Base-by-base conservation (phyloP, 1,284 basidiomycete genomes). In the Leccinum subrobustum region DNA sequence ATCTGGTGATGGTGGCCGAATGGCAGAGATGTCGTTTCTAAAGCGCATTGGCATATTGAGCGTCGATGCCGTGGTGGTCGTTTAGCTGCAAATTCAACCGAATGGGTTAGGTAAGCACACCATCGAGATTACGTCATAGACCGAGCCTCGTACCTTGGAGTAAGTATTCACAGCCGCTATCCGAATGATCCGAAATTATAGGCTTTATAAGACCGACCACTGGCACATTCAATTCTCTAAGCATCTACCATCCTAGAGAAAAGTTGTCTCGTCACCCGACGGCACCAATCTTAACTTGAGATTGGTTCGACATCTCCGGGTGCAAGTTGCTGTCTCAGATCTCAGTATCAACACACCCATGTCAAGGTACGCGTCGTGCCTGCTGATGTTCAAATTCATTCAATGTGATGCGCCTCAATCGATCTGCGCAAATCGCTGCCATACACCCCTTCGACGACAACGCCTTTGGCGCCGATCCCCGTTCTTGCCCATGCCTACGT, bases 31-130 rank as follows among this genome's bases (percentile, higher is more conserved):
- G 42, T 54, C 51, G 59, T 54, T 68, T 63, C 73, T 73, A 52
- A 73, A 75, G 52, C 69, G 71, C 58, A 75, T 72, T 18, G 71
- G 71, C 71, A 73, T 73, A 29, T 42, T 64, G 71, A 54, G 52
- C 18, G 69, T 63, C 51, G 67, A 63, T 65, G 63, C 48, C 55
- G 42, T 58, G 63, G 52, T 67, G 60, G 63, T 60, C 54, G 73
- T 73, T 35, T 27, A 58, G 14, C 61, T 59, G 35, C 44, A 70
- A 71, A 53, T 48, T 4, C 20, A 25, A 44, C 23, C 16, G 18
- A 16, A 9, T 37, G 2, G 31, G 62, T 64, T 64, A 64, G 59
- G 53, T 64, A 64, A 64, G 16, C 0, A 1, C 0, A 1, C 0
- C n/a, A 39, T 33, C 3, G 18, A 20, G 23, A 64, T 67, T 64